A percentile compares a stretch with the other conserved stretches of the same genome.
phyloP scores from a whole-genome alignment of 768 basidiomycete species.

The Amanita subjunquillea region DNA sequence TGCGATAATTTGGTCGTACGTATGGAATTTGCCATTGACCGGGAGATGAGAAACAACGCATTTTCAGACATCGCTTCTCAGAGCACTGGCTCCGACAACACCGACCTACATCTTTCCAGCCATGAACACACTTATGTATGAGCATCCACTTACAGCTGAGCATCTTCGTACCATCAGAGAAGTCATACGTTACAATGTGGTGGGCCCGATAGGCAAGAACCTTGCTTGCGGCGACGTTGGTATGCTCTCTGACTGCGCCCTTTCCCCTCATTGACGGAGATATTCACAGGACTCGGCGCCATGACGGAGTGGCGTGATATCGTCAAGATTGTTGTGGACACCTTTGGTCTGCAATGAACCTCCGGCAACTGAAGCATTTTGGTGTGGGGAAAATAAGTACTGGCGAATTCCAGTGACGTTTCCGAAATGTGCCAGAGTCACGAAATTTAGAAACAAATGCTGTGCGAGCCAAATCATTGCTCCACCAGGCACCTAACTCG shows the following conservation, averaged over 20 bases:
- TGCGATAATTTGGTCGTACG: conserved; percentile 87
- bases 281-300: conserved; percentile 65
- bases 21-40: neutral
- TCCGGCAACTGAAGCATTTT: too few relatives aligned
- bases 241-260: conserved; percentile 21
- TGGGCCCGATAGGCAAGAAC: conserved; percentile 81
- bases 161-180: conserved; percentile 72
- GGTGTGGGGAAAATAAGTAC: too few relatives aligned
- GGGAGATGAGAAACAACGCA: neutral
- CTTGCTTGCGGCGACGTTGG: conserved; percentile 92
- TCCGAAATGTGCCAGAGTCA: too few relatives aligned
- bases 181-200: conserved; percentile 67
- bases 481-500: too few relatives aligned
- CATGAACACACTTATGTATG: conserved; percentile 99
- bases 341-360: conserved; percentile 25
- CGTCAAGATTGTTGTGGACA: conserved; percentile 57
- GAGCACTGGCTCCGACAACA: conserved; percentile 74
- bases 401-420: too few relatives aligned
- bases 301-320: conserved; percentile 97
- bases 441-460: too few relatives aligned
- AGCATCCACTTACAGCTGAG: conserved; percentile 81
- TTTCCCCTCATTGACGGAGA: neutral
- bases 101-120: conserved; percentile 91
- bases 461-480: too few relatives aligned
- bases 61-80: conserved; percentile 66